phyloP scores from a whole-genome alignment of 2,329 filamentous ascomycete genomes.

The Cordyceps militaris region DNA sequence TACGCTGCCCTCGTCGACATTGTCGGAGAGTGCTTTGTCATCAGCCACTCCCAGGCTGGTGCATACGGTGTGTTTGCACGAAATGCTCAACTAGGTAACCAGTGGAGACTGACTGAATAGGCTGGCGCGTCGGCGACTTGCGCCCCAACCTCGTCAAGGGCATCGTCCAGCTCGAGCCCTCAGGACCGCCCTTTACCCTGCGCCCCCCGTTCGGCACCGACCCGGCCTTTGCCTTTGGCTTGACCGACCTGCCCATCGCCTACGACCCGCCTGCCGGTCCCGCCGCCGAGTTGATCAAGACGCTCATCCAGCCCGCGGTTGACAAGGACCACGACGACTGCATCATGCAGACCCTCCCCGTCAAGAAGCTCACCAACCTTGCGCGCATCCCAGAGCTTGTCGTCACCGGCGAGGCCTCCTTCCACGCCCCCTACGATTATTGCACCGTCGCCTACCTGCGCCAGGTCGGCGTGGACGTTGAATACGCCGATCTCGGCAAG shows the following conservation, averaged over 20 bases:
- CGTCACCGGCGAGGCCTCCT: conserved; percentile 41
- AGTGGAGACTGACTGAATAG: conserved; percentile 3
- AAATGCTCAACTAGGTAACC: background rate
- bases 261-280: conserved; percentile 21
- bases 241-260: conserved; percentile 23
- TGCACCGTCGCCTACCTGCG: conserved; percentile 43
- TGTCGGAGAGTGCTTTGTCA: conserved; percentile 25
- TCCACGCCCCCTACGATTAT: conserved; percentile 45
- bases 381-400: conserved; percentile 37
- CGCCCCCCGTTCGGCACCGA: conserved; percentile 17
- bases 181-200: conserved; percentile 20
- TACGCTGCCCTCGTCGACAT: conserved; percentile 17
- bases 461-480: conserved; percentile 38
- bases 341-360: conserved; percentile 24
- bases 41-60: conserved; percentile 23
- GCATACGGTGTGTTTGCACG: conserved; percentile 15
- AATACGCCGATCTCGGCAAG: conserved; percentile 37
- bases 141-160: conserved; percentile 23
- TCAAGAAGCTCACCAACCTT: conserved; percentile 37
- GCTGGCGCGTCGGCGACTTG: conserved; percentile 19
- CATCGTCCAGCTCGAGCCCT: conserved; percentile 26
- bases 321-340: conserved; percentile 23
- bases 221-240: conserved; percentile 21
- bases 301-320: conserved; percentile 20
- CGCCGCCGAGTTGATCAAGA: conserved; percentile 15